Conservation (phyloP, 1,139 yeast genomes). For the Schwanniomyces etchellsii region DNA sequence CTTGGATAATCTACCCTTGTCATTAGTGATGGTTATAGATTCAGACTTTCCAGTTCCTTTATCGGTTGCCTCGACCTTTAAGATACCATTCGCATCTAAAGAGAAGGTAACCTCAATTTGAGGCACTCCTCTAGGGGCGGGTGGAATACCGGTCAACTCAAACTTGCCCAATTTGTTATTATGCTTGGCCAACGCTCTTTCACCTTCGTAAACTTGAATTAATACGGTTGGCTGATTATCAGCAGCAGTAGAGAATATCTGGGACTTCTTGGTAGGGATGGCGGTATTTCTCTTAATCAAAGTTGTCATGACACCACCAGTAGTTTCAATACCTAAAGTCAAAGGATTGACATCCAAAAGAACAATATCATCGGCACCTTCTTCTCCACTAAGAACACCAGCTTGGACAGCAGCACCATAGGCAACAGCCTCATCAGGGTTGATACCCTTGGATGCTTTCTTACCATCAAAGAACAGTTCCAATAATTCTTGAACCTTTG, state of each 20-base stretch:
- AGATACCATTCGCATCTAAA: slow-evolving; percentile 45
- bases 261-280: slow-evolving; percentile 44
- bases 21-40: slow-evolving; percentile 91
- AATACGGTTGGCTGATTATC: slow-evolving; percentile 45
- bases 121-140: slow-evolving; percentile 47
- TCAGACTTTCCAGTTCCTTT: slow-evolving; percentile 67
- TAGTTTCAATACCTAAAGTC: slow-evolving; percentile 46
- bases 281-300: slow-evolving; percentile 45
- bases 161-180: slow-evolving; percentile 42
- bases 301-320: slow-evolving; percentile 46
- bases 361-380: slow-evolving; percentile 44
- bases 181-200: slow-evolving; percentile 43
- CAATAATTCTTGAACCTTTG: slow-evolving; percentile 88
- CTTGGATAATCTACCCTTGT: slow-evolving; percentile 92
- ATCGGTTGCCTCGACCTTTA: slow-evolving; percentile 42
- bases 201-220: slow-evolving; percentile 45
- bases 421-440: slow-evolving; percentile 74
- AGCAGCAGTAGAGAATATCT: slow-evolving; percentile 43
- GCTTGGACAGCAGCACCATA: slow-evolving; percentile 71
- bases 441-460: slow-evolving; percentile 92
- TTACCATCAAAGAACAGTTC: slow-evolving; percentile 87
- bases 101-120: slow-evolving; percentile 45
- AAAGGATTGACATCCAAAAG: slow-evolving; percentile 45
- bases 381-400: slow-evolving; percentile 83
- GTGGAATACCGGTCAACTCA: slow-evolving; percentile 44